phyloP scores from a whole-genome alignment of 2,329 filamentous ascomycete species.

The Lachnellula hyalina region DNA sequence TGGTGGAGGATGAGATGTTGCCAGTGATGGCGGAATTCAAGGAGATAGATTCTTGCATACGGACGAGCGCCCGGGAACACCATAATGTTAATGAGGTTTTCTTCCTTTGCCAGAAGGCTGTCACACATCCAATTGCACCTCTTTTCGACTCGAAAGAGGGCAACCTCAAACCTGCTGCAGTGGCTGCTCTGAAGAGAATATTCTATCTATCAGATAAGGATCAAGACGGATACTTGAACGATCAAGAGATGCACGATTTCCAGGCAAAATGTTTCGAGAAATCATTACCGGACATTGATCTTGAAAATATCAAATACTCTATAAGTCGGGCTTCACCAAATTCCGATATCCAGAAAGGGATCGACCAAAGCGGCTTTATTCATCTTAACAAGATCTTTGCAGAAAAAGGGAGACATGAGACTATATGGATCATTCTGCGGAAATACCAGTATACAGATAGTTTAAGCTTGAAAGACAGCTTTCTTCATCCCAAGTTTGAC shows the following conservation, averaged over 20 bases:
- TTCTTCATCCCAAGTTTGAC: constrained; percentile 89
- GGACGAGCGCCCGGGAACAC: constrained; percentile 86
- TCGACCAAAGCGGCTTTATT: constrained; percentile 79
- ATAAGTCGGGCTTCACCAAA: constrained; percentile 65
- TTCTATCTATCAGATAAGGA: constrained; percentile 97
- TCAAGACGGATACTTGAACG: constrained; percentile 86
- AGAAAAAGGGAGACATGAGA: constrained; percentile 95
- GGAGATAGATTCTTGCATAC: constrained; percentile 96
- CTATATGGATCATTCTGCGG: constrained; percentile 93
- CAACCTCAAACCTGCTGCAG: constrained; percentile 79
- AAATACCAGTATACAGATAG: constrained; percentile 97
- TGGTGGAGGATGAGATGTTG: constrained; percentile 95
- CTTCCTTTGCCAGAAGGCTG: constrained; percentile 96
- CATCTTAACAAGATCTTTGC: constrained; percentile 93
- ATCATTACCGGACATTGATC: constrained; percentile 70
- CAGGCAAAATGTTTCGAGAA: constrained; percentile 92
- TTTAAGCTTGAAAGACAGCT: constrained; percentile 82
- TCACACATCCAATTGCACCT: constrained; percentile 93
- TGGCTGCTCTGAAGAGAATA: constrained; percentile 79
- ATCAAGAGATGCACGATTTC: constrained; percentile 85
- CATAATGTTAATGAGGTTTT: constrained; percentile 95
- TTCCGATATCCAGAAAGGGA: constrained; percentile 61
- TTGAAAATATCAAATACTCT: constrained; percentile 85
- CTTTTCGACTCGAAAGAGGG: constrained; percentile 95
- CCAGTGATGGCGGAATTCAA: constrained; percentile 98